These are phyloP conservation scores for Pichia sp. DNA, from an alignment of 1,139 yeast species.

Conservation along the genomic window DNA sequence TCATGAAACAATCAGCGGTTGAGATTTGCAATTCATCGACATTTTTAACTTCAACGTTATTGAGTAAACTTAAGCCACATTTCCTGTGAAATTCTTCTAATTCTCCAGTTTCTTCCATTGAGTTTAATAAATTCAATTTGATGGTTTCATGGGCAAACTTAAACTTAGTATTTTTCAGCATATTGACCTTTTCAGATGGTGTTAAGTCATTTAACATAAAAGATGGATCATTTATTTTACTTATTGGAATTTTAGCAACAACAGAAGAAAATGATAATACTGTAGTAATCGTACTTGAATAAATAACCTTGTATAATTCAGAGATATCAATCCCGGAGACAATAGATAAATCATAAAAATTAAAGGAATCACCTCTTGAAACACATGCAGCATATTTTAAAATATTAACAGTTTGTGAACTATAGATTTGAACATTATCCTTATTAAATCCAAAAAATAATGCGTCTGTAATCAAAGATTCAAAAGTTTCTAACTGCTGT, in stretches of 20 bases:
- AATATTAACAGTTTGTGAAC: constrained; percentile 24
- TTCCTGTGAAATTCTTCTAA: constrained; percentile 34
- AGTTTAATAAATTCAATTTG: constrained; percentile 30
- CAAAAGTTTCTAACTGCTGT: neutral
- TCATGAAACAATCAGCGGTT: constrained; percentile 29
- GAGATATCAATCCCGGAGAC: constrained; percentile 34
- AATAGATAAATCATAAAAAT: constrained; percentile 38
- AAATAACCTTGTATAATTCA: constrained; percentile 30
- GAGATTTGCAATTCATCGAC: constrained; percentile 11
- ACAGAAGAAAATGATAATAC: constrained; percentile 38
- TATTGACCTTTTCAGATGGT: constrained; percentile 33
- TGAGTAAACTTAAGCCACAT: constrained; percentile 40
- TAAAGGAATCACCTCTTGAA: constrained; percentile 38
- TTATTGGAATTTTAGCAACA: constrained; percentile 46
- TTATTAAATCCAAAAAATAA: neutral
- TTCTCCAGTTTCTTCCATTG: constrained; percentile 28
- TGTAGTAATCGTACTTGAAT: constrained; percentile 33
- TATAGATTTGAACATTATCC: constrained; percentile 19
- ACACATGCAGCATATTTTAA: constrained; percentile 42
- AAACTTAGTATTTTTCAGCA: constrained; percentile 34
- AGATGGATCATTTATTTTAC: constrained; percentile 30
- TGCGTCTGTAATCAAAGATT: neutral
- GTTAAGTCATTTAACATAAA: constrained; percentile 33
- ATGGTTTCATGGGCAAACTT: constrained; percentile 34
- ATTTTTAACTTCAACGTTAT: constrained; percentile 22